phyloP scores from a whole-genome alignment of 257 asterid genomes.

The Salvia hispanica region DNA sequence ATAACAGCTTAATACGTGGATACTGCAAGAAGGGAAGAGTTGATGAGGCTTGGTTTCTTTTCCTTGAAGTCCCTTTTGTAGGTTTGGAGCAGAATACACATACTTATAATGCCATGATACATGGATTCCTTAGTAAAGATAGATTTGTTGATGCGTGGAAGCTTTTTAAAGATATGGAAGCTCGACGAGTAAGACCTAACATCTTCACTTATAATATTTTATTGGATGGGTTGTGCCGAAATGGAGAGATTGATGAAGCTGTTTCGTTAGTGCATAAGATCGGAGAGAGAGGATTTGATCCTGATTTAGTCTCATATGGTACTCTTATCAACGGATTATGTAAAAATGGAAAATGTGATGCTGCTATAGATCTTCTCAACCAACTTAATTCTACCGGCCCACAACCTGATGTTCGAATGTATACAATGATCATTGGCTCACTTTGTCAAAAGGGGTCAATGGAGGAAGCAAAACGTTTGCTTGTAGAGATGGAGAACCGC shows the following conservation, averaged over 20 bases:
- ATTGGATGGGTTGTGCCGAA: constrained; percentile 11
- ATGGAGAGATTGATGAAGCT: constrained; percentile 5
- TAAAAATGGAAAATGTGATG: constrained; percentile 19
- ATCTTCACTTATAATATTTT: constrained; percentile 7
- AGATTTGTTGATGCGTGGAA: constrained; percentile 17
- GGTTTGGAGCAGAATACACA: not conserved
- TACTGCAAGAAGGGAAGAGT: constrained; percentile 3
- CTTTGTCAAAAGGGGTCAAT: constrained; percentile 26
- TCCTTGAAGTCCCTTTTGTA: not conserved
- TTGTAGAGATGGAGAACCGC: not conserved
- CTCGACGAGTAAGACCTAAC: not conserved
- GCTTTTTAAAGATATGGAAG: constrained; percentile 17
- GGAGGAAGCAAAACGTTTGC: constrained; percentile 6
- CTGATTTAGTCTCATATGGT: constrained; percentile 19
- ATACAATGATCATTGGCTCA: constrained; percentile 25
- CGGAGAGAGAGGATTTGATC: constrained; percentile 13
- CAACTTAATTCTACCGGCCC: constrained; percentile 25
- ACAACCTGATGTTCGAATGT: constrained; percentile 23
- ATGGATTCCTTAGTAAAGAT: constrained; percentile 3
- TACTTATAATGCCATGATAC: constrained; percentile 9
- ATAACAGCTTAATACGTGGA: not conserved
- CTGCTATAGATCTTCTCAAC: constrained; percentile 20
- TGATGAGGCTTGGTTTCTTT: constrained; percentile 18
- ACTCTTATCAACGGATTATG: constrained; percentile 18
- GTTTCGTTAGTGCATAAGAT: not conserved